Conservation (phyloP, 2,329 filamentous ascomycete genomes). For the Colletotrichum sp. region DNA sequence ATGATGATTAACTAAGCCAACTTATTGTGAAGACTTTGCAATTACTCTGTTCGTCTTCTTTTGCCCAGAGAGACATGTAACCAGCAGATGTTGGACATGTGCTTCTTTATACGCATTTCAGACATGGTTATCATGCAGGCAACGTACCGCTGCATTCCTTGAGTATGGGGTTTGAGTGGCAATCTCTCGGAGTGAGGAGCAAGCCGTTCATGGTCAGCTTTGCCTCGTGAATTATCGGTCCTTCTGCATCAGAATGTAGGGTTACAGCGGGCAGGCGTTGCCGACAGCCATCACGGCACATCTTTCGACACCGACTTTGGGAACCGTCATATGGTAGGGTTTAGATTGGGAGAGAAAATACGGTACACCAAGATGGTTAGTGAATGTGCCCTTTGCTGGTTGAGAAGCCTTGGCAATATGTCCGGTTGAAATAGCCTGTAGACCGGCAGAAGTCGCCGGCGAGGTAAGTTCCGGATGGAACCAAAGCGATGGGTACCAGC, state of each 20-base stretch:
- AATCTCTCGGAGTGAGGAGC: not conserved
- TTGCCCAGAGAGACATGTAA: not conserved
- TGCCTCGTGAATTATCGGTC: not conserved
- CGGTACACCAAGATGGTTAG: not conserved
- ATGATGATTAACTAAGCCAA: constrained; percentile 25
- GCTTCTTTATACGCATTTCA: not conserved
- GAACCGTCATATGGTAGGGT: not conserved
- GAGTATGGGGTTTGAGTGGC: not conserved
- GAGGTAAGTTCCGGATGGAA: not conserved
- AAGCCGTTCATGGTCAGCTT: not conserved
- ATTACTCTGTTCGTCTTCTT: not conserved
- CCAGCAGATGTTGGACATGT: not conserved
- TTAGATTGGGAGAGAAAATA: not conserved
- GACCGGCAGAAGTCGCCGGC: constrained; percentile 5
- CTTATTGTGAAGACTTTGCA: not conserved
- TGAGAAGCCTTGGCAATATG: not conserved
- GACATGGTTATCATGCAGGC: fast-evolving
- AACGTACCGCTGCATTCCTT: not conserved
- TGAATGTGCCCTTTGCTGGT: not conserved
- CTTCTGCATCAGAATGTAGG: not conserved
- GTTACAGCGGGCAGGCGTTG: not conserved
- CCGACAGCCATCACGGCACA: not conserved
- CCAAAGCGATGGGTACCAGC: not conserved
- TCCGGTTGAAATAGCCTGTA: not conserved
- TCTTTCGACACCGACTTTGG: not conserved